Evolutionary conservation across 768 basidiomycete genomes (phyloP).

Genomic region (Suillus luteus): DNA sequence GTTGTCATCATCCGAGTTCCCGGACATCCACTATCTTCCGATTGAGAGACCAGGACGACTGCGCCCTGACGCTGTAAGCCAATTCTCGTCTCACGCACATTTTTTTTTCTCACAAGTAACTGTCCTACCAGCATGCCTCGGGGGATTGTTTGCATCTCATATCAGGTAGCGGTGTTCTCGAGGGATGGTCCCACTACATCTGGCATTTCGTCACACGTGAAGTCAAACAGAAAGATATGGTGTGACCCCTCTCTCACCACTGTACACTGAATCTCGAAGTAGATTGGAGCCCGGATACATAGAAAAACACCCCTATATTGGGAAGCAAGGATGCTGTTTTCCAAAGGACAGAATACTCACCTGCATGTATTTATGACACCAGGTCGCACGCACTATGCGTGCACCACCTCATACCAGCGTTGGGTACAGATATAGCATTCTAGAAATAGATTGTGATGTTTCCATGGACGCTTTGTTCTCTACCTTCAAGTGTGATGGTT

Average conservation of each 20-base stretch:
- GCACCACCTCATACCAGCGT: background rate
- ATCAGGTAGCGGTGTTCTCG: slow-evolving; percentile 48
- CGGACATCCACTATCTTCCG: slow-evolving; percentile 57
- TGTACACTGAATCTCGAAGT: background rate
- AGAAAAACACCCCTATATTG: background rate
- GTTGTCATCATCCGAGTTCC: slow-evolving; percentile 44
- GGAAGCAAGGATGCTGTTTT: background rate
- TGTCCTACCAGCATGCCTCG: slow-evolving; percentile 36
- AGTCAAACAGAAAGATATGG: slow-evolving; percentile 21
- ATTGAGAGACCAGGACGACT: slow-evolving; percentile 64
- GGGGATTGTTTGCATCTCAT: slow-evolving; percentile 51
- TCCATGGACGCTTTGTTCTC: background rate
- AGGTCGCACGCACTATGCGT: background rate
- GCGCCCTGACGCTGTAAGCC: slow-evolving; percentile 64
- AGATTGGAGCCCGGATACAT: background rate
- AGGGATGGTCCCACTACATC: slow-evolving; percentile 55
- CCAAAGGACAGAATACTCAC: background rate
- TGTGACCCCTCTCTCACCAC: background rate
- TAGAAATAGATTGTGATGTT: background rate
- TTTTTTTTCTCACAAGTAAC: slow-evolving; percentile 12
- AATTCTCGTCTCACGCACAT: background rate
- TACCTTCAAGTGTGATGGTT: background rate
- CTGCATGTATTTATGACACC: background rate
- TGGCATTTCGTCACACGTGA: slow-evolving; percentile 49
- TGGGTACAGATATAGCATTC: background rate